Base-by-base conservation (phyloP, 2,329 filamentous ascomycete species). In the Fusarium mundagurra region DNA sequence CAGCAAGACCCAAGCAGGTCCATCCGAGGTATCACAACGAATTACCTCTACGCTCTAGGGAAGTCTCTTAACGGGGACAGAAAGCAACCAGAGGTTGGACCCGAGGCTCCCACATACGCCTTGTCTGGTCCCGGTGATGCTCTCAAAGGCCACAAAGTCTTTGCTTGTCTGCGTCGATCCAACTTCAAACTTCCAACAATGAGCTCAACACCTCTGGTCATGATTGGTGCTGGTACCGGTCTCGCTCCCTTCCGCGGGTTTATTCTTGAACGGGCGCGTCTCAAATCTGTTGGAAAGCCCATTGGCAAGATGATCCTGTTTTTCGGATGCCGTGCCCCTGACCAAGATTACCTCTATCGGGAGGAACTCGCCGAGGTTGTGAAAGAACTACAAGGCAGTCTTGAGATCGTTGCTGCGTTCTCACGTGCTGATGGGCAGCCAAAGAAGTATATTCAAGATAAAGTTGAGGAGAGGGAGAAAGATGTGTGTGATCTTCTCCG, bases 301-400 rank as follows among this genome's bases (percentile, higher is more conserved):
- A 64, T 79, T 11, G 77, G 78, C 1, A 67, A 60, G 2, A 80
- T 78, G 64, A 36, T 81, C 8, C 51, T 93, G 1, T 92, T 92
- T 81, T 85, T 89, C 65, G 91, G 91, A n/a, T 92, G 89, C 77
- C 87, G 88, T 27, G 77, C 82, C 11, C 85, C 86, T 1, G 83
- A 83, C 0, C 81, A 83, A 34, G 91, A 92, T 73, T 84, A 87
- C 31, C 77, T 92, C 0, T 92, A 92, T 80, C 80, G 84, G 0
- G 84, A 86, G 0, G 87, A 82, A 47, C 62, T 81, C 5, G 60
- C 70, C 5, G 72, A 78, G 51, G 50, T 75, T 4, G 68, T 68
- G 12, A 34, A 72, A 27, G 59, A 68, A 12, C 47, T 77, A 6
- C 62, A 69, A 12, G 76, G 62, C 1, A 44, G 55, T 4, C 55